Base-by-base conservation (phyloP, 495 filamentous ascomycete genomes). In the Aspergillus affinis region DNA sequence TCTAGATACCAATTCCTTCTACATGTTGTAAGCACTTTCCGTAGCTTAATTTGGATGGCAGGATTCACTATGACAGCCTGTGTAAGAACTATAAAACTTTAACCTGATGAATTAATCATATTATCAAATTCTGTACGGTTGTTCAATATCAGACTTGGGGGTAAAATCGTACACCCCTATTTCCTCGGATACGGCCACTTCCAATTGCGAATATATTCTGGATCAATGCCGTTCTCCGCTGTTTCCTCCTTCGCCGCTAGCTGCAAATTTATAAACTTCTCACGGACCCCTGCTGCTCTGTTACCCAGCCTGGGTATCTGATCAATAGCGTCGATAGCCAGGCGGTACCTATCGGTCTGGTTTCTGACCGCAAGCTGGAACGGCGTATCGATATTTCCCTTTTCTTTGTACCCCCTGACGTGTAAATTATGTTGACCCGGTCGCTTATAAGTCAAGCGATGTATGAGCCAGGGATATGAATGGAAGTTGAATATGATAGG, bases 401-500 rank as follows among this genome's bases (percentile, higher is more conserved):
- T 90, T 79, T 90, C 87, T 65, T 79, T 83, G 75, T 90, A 90
- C 0, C 86, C 88, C 23, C 85, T 75, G n/a, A 90, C 88, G 64
- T 88, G 86, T 54, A 90, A 66, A 69, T 88, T 85, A 18, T 75
- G 59, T 55, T 79, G 80, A 15, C 85, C 86, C 0, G 82, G 82
- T 0, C 86, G 84, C 75, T 87, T 87, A 74, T 90, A 90, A 1
- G 86, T 86, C 57, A 91, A 69, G 26, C 88, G 79, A 73, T 90
- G 86, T 45, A 91, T 82, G 63, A 90, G 79, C 86, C 86, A 91
- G 2, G 88, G 88, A 72, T 91, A 90, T 18, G 81, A 85, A 75
- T 91, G 88, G 83, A 90, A 90, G 77, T 90, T 90, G 82, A 91
- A 90, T 63, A 90, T 82, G 69, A 89, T 78, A 36, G 88, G 87